Evolutionary conservation across 441 rosid genomes (phyloP).

Genomic region (Mallotus japonicus): DNA sequence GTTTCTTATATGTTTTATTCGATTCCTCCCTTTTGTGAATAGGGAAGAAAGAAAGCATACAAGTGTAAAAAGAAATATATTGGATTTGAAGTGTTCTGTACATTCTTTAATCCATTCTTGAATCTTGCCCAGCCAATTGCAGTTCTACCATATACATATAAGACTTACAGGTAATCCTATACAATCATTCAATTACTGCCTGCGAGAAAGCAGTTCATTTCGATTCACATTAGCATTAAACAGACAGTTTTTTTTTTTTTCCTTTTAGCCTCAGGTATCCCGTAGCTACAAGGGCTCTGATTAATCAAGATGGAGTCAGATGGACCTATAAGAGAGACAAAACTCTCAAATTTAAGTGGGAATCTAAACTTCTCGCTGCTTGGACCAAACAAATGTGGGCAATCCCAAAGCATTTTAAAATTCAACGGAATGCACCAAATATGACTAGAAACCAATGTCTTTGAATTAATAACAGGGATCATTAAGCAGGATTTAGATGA

Average conservation of each 20-base stretch:
- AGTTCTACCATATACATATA: too few species aligned
- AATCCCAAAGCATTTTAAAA: neutral
- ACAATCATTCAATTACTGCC: neutral
- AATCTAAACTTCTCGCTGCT: too few species aligned
- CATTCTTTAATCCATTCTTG: slow-evolving; percentile 13
- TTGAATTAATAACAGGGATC: slow-evolving; percentile 20
- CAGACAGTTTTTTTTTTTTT: too few species aligned
- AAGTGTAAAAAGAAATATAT: slow-evolving; percentile 11
- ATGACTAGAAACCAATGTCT: slow-evolving; percentile 5
- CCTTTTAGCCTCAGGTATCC: too few species aligned
- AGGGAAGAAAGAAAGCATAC: slow-evolving; percentile 24
- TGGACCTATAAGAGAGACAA: too few species aligned
- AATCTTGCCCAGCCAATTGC: too few species aligned
- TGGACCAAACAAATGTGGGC: too few species aligned
- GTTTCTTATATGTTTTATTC: slow-evolving; percentile 8
- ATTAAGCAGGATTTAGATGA: slow-evolving; percentile 23
- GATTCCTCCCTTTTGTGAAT: slow-evolving; percentile 31
- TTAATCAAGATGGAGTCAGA: too few species aligned
- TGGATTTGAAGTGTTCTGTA: slow-evolving; percentile 22
- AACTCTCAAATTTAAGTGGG: too few species aligned
- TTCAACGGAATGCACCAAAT: neutral
- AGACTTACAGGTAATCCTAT: neutral
- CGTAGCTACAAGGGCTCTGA: too few species aligned
- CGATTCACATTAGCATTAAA: neutral
- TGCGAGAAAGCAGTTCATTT: neutral